Base-by-base conservation (phyloP, 768 basidiomycete genomes). In the Exidia glandulosa region DNA sequence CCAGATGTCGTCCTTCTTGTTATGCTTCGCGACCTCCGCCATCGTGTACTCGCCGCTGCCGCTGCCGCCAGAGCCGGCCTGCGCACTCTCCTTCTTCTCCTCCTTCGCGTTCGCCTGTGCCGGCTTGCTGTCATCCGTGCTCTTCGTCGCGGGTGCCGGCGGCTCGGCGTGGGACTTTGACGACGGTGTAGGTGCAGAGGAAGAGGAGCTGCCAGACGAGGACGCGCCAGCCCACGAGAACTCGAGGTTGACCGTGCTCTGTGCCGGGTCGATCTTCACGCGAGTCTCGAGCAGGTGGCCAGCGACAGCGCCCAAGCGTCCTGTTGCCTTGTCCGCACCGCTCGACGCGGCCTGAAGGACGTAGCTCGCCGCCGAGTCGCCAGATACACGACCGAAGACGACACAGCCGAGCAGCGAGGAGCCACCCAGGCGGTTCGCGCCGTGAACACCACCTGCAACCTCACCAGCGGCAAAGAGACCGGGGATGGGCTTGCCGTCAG, bases 401-500 rank as follows among this genome's bases (percentile, higher is more conserved):
- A 98, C 95, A 70, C 95, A 97, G 50, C 95, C 94, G 62, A 97
- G 81, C 32, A 97, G 76, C 13, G 94, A 96, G 57, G 86, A 88
- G 59, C 95, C 95, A 62, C 95, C 95, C 30, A 98, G 83, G 71
- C 95, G 89, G 79, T 97, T 97, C 59, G 95, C 95, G 66, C 95
- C 95, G 71, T 97, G 94, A 3, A 97, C 94, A 78, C 94, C 94
- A 71, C 95, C 94, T 34, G 93, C 95, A 37, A 98, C 85, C 72
- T 98, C 95, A 68, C 95, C 95, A 37, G 90, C 81, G n/a, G 95
- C 95, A 69, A 92, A 95, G 45, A 95, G 83, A 67, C 95, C 94
- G 7, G 84, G 74, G 58, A 98, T 88, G 33, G 89, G 87, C 72
- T 88, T 90, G 63, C 86, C 84, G 25, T 77, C 72, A 59, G 76